phyloP scores from a whole-genome alignment of 257 asterid species.

The Capsicum rhomboideum region DNA sequence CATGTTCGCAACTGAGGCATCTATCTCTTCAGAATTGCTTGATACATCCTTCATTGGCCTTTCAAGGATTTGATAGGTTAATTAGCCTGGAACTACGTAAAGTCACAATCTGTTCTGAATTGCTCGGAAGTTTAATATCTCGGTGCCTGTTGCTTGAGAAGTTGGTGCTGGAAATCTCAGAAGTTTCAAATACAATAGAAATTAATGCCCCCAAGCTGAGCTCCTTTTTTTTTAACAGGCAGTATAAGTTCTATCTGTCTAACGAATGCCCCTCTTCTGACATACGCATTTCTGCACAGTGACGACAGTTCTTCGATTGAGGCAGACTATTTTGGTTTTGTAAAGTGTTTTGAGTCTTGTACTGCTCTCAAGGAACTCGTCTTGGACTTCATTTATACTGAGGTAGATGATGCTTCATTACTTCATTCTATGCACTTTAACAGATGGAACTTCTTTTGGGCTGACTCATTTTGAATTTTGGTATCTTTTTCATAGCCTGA shows the following conservation, averaged over 20 bases:
- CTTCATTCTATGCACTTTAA: not conserved
- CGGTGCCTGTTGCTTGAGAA: not conserved
- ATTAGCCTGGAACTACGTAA: not conserved
- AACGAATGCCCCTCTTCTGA: not conserved
- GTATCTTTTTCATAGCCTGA: not conserved
- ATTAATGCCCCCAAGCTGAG: not conserved
- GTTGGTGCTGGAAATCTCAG: not conserved
- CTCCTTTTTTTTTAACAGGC: not conserved
- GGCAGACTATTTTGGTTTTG: not conserved
- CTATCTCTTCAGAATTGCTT: not conserved
- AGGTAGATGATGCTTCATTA: not conserved
- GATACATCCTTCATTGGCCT: not conserved
- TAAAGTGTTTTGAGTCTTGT: not conserved
- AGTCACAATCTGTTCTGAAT: not conserved
- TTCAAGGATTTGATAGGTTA: not conserved
- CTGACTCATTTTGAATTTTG: not conserved
- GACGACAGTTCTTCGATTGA: not conserved
- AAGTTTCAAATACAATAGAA: not conserved
- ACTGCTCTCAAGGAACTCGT: not conserved
- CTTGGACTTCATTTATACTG: not conserved
- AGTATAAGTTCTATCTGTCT: not conserved
- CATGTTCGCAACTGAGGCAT: not conserved
- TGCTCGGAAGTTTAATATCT: not conserved
- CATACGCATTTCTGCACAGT: not conserved
- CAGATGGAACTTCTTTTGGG: not conserved